Conservation (phyloP, 176 grass and related monocot species). For the Alopecurus myosuroides region DNA sequence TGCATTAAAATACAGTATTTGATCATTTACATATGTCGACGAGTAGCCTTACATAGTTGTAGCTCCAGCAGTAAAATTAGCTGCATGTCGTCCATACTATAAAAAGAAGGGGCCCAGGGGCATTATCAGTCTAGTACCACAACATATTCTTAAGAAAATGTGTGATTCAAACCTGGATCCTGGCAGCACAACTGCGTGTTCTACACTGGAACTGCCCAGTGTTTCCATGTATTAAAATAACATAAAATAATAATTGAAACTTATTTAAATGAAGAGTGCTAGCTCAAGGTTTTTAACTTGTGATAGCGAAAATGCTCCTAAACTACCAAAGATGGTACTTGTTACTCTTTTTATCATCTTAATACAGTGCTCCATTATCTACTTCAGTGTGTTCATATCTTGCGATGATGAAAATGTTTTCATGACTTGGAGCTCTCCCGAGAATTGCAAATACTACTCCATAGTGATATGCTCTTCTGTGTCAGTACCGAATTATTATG, state of each 20-base stretch:
- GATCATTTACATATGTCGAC: background rate
- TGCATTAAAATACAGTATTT: background rate
- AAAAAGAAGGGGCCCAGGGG: background rate
- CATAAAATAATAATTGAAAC: background rate
- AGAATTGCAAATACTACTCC: background rate
- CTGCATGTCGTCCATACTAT: background rate
- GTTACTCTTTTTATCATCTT: background rate
- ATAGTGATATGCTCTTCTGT: background rate
- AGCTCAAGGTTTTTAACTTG: background rate
- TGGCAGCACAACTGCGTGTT: background rate
- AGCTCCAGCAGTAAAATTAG: background rate
- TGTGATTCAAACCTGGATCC: background rate
- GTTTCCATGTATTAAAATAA: background rate
- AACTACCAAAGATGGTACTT: background rate
- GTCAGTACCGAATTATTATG: background rate
- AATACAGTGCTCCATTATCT: background rate
- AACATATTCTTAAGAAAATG: background rate
- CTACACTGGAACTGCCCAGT: background rate
- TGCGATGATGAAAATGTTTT: constrained; percentile 2
- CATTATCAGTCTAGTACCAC: background rate
- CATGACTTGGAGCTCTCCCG: background rate
- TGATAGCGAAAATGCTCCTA: background rate
- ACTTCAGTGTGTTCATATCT: constrained; percentile 8
- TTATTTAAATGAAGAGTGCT: background rate
- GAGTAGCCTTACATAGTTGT: background rate